Conservation (phyloP, 306 rosid species). For the Echinosophora koreensis region DNA sequence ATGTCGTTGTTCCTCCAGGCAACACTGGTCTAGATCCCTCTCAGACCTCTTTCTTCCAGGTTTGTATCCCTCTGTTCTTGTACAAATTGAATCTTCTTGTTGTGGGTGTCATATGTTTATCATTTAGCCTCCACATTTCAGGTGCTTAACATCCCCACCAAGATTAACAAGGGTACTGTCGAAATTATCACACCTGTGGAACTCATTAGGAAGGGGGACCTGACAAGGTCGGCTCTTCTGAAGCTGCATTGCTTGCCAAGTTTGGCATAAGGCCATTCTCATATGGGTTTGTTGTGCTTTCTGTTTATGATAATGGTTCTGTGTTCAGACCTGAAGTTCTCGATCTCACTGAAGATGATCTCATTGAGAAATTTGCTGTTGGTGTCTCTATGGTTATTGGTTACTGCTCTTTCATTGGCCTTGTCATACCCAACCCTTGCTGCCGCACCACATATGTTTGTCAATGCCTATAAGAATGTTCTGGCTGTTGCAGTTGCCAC, state of each 20-base stretch:
- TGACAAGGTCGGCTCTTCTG: conserved; percentile 95
- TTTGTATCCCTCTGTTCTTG: conserved; percentile 25
- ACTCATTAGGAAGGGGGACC: conserved; percentile 91
- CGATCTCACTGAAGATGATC: conserved; percentile 83
- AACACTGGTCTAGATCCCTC: conserved; percentile 98
- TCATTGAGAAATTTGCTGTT: conserved; percentile 69
- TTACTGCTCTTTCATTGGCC: conserved; percentile 81
- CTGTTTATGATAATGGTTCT: conserved; percentile 84
- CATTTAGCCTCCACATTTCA: conserved; percentile 21
- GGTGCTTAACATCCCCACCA: conserved; percentile 90
- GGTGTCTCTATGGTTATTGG: conserved; percentile 83
- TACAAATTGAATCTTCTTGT: neutral
- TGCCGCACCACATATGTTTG: conserved; percentile 87
- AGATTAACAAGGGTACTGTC: conserved; percentile 95
- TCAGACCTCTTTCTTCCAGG: conserved; percentile 97
- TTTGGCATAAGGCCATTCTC: conserved; percentile 95
- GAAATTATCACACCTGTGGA: conserved; percentile 98
- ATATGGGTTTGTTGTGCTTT: conserved; percentile 77
- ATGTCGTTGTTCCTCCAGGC: conserved; percentile 92
- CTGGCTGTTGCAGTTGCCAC: conserved; percentile 79
- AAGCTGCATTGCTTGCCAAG: conserved; percentile 94
- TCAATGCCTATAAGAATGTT: conserved; percentile 80
- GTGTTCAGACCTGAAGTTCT: conserved; percentile 92
- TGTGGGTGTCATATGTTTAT: neutral
- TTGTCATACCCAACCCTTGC: conserved; percentile 85